These are phyloP conservation scores for Leccinum proliferum DNA, from an alignment of 1,284 basidiomycete species.

Conservation along the genomic window DNA sequence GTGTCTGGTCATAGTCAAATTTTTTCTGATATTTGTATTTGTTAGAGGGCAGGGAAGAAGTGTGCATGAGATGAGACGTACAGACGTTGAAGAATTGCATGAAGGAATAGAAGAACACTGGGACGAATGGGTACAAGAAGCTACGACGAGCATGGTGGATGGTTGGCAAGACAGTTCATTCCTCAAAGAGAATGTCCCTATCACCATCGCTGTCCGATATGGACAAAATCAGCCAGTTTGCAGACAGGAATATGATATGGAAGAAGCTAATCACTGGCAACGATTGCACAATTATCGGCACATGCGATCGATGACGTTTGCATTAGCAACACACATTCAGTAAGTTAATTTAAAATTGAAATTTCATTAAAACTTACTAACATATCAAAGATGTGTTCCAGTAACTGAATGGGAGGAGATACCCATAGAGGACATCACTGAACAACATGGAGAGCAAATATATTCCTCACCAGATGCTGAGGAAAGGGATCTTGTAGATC, in stretches of 20 bases:
- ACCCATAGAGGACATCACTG: not conserved
- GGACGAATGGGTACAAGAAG: not conserved
- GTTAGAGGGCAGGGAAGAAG: not conserved
- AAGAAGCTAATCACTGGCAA: not conserved
- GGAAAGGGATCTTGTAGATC: not conserved
- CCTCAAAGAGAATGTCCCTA: not conserved
- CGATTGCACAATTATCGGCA: not conserved
- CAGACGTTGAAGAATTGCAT: not conserved
- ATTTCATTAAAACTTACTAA: no score
- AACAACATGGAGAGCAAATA: not conserved
- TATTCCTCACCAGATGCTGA: not conserved
- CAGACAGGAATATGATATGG: no score
- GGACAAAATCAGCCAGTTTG: not conserved
- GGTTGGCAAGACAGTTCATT: not conserved
- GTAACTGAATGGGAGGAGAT: not conserved
- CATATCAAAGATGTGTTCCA: no score
- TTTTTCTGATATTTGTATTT: not conserved
- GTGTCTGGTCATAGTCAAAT: not conserved
- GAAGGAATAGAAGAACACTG: not conserved
- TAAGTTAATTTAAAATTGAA: not conserved
- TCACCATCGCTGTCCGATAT: not conserved
- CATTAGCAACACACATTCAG: conserved; percentile 5
- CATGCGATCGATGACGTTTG: conserved; percentile 1
- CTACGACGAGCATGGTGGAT: not conserved
- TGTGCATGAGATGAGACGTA: not conserved